phyloP scores from a whole-genome alignment of 179 eudicot species.

The Vitellaria paradoxa region DNA sequence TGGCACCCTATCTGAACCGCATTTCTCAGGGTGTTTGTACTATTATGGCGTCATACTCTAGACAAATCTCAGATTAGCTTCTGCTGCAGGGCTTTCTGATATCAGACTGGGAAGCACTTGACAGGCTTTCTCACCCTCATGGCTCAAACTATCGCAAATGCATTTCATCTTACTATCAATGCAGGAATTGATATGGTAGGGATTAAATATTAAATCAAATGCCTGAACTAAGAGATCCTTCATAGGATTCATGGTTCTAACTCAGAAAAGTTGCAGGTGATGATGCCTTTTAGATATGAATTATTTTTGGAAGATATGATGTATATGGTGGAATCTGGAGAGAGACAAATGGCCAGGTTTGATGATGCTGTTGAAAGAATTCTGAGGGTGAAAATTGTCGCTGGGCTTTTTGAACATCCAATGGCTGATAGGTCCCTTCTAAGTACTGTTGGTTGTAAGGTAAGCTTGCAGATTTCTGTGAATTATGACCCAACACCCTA shows the following conservation, averaged over 20 bases:
- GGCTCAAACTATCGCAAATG: slow-evolving; percentile 66
- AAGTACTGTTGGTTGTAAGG: slow-evolving; percentile 82
- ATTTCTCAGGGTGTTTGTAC: slow-evolving; percentile 78
- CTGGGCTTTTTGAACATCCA: slow-evolving; percentile 86
- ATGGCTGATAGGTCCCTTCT: slow-evolving; percentile 63
- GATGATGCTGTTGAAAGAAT: slow-evolving; percentile 94
- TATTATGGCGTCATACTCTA: slow-evolving; percentile 72
- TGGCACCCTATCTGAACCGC: slow-evolving; percentile 76
- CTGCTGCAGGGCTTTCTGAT: slow-evolving; percentile 78
- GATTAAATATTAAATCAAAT: slow-evolving; percentile 8
- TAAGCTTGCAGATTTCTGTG: slow-evolving; percentile 23
- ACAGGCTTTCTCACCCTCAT: slow-evolving; percentile 54
- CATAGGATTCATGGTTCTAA: not conserved
- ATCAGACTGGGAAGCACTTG: slow-evolving; percentile 91
- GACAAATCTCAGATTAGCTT: not conserved
- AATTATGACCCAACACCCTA: not conserved
- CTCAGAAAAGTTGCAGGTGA: slow-evolving; percentile 51
- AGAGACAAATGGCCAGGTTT: slow-evolving; percentile 72
- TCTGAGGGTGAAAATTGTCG: slow-evolving; percentile 78
- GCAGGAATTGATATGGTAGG: slow-evolving; percentile 96
- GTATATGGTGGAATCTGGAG: slow-evolving; percentile 64
- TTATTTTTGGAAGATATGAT: slow-evolving; percentile 58
- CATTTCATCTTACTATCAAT: slow-evolving; percentile 50
- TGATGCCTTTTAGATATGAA: slow-evolving; percentile 71
- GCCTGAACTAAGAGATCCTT: not conserved